Evolutionary conservation across 163 green algal species (phyloP).

Genomic region (Volvox carteri): DNA sequence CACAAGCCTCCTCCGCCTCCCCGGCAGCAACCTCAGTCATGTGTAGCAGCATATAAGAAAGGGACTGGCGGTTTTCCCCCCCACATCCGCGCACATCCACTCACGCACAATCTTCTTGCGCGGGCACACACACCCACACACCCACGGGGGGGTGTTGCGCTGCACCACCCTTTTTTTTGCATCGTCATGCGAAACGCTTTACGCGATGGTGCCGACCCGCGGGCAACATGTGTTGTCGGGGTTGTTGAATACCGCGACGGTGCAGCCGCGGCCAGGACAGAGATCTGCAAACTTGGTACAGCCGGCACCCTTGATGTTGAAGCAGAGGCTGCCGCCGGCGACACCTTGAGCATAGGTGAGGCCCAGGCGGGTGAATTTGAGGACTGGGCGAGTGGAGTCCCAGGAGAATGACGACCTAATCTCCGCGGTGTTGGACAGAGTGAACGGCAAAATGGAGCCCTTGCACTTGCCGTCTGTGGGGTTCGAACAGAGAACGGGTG

Average conservation of each 20-base stretch:
- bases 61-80: too few species aligned
- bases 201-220: too few species aligned
- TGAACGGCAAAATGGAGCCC: constrained; percentile 30
- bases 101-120: too few species aligned
- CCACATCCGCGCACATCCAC: too few species aligned
- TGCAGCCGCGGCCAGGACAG: neutral
- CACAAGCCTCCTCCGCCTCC: too few species aligned
- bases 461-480: constrained; percentile 30
- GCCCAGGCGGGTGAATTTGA: constrained; percentile 51
- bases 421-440: neutral
- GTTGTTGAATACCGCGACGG: neutral
- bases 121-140: too few species aligned
- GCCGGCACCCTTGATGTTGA: constrained; percentile 33
- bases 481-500: neutral
- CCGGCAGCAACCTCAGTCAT: too few species aligned
- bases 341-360: neutral
- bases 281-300: neutral
- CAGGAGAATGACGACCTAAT: constrained; percentile 9
- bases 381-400: constrained; percentile 14
- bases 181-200: too few species aligned
- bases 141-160: too few species aligned
- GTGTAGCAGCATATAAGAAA: too few species aligned
- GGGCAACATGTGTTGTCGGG: constrained; percentile 1
- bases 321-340: constrained; percentile 7
- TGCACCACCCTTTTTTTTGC: too few species aligned